Evolutionary conservation across 306 rosid species (phyloP), one percentile per base, ranked within the genome.

Genomic region (Sophora flavescens): DNA sequence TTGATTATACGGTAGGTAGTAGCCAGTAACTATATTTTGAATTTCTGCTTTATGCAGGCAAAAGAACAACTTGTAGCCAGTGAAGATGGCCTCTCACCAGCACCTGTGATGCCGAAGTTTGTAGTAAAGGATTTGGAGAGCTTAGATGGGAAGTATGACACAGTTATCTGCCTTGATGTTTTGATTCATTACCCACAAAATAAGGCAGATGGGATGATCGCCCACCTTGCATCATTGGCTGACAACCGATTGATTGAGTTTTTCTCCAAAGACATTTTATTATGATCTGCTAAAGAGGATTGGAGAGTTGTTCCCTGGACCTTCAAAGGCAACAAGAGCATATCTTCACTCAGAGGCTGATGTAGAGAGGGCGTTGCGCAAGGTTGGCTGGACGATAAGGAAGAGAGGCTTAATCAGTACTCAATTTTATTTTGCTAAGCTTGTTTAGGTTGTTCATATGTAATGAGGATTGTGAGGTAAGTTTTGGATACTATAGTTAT

Each of bases 281-380:
- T 90, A 92, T 51, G 90, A 87, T 82, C 41, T 93, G 18, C 79
- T 95, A 17, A 95, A 95, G 91, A 88, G 99, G 85, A 75, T 90
- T 74, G 97, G 99, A 72, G 97, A 95, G 93, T 71, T 95, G 81
- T 95, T 95, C 82, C 97, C 99, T 0, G 97, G 99, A 42, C 97
- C 99, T 76, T 95, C 97, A 1, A 95, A 92, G 88, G 99, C 97
- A 36, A 95, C 97, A 0, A 88, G 97, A 78, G 97, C 99, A 14
- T 95, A 95, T 82, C 97, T 95, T 57, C 99, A 95, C 57, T 76
- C 97, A 0, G 97, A 92, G 88, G 97, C 86, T 0, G 99, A 95
- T 41, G 85, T 95, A 45, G 98, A 95, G 84, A 86, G 81, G 58
- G 97, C 98, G 4, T 76, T 95, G 82, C 77, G 41, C 18, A 88